phyloP scores from a whole-genome alignment of 2,329 filamentous ascomycete genomes.

The Cadophora gregata region DNA sequence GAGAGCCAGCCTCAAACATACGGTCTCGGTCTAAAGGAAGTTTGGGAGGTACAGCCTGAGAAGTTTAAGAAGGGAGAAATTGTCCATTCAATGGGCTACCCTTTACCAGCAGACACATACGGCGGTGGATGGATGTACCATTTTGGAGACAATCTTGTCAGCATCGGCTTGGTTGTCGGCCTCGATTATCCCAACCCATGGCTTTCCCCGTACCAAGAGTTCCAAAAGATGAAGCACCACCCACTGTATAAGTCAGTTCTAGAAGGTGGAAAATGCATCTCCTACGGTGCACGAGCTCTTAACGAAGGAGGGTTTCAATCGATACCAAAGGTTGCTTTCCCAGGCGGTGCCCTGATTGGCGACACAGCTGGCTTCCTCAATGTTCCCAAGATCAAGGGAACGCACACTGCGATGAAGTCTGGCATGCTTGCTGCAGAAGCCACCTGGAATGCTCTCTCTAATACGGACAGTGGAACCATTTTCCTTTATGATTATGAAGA shows the following conservation, averaged over 20 bases:
- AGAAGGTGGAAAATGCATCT: conserved; percentile 97
- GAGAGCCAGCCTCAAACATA: conserved; percentile 96
- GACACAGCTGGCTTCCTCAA: conserved; percentile 98
- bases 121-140: conserved; percentile 99
- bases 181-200: conserved; percentile 97
- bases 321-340: conserved; percentile 96
- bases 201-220: conserved; percentile 93
- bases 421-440: conserved; percentile 97
- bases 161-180: conserved; percentile 87
- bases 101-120: conserved; percentile 86
- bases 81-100: conserved; percentile 91
- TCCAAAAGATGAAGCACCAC: conserved; percentile 98
- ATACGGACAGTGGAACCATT: conserved; percentile 67
- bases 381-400: conserved; percentile 97
- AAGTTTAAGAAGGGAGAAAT: conserved; percentile 90
- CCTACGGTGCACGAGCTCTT: conserved; percentile 89
- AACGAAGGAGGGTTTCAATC: conserved; percentile 97
- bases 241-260: conserved; percentile 85
- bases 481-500: conserved; percentile 97
- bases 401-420: conserved; percentile 96
- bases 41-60: conserved; percentile 93
- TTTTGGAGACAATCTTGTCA: conserved; percentile 96
- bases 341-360: conserved; percentile 91
- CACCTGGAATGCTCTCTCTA: conserved; percentile 76
- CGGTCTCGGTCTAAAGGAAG: conserved; percentile 91